Base-by-base conservation (phyloP, 129 eudicot species). In the Flaveria robusta region DNA sequence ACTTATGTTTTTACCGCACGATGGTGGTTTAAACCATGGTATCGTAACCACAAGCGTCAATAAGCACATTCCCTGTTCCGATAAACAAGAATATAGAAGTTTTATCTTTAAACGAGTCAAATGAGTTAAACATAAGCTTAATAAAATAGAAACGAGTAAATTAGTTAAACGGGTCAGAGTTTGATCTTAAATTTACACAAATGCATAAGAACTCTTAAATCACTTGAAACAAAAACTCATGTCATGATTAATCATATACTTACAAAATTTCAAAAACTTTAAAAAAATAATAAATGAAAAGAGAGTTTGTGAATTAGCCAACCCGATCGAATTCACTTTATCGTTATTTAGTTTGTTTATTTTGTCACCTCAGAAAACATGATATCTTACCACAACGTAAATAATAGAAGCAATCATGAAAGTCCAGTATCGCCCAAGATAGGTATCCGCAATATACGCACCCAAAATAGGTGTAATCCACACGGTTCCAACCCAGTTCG, bases 381-480 rank as follows among this genome's bases (percentile, higher is more conserved):
- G 49, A 64, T 27, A 23, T 70, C 77, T 50, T 85, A 88, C 95
- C 76, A 71, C 8, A 7, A 91, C 76, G 65, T 88, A 88, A 58
- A 88, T 78, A 66, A 47, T 67, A 1, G 91, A 82, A 15, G 92
- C 82, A 34, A 87, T 49, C 74, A 87, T 82, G 83, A 90, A 90
- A 75, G 96, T 90, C 96, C 92, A 90, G 14, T 85, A 90, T 47
- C 96, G 85, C 5, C 96, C 96, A 0, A 90, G 87, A 70, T 83
- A 79, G 3, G 96, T 34, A 62, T 90, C 96, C 0, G 96, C 96
- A 0, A 90, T 64, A 70, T 87, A 90, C 41, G 96, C 96, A 1
- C 96, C 96, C 52, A 90, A 47, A 72, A 87, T 71, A 23, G 96
- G 96, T 0, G 96, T 87, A 43, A 90, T 66, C 96, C 96, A 90